Evolutionary conservation across 257 asterid genomes (phyloP).

Genomic region (Echites panduratus): DNA sequence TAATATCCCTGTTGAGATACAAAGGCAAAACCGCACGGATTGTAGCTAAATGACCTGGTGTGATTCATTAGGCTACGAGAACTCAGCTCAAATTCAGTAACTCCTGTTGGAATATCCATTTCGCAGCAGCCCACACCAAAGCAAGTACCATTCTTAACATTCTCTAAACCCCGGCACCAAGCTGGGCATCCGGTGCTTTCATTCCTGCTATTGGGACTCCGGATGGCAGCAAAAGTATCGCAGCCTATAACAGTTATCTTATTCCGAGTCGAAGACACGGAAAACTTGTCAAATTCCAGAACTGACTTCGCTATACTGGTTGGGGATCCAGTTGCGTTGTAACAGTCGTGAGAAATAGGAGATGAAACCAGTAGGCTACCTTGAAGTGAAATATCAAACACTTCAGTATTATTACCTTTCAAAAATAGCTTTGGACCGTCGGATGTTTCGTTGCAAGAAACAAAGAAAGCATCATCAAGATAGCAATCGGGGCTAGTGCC

Average conservation of each 20-base stretch:
- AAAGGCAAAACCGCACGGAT: conserved; percentile 36
- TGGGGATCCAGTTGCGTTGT: not conserved
- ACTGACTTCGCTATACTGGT: not conserved
- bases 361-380: not conserved
- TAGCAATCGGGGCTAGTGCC: conserved; percentile 15
- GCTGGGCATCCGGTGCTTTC: not conserved
- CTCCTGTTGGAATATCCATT: conserved; percentile 1
- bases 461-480: conserved; percentile 17
- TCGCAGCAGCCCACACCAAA: conserved; percentile 6
- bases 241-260: conserved; percentile 1
- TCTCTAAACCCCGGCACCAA: not conserved
- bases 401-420: not conserved
- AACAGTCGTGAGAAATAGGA: not conserved
- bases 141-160: not conserved
- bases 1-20: conserved; percentile 20
- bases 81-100: not conserved
- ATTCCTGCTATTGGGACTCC: not conserved
- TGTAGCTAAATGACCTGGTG: conserved; percentile 6
- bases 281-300: not conserved
- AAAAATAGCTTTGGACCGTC: not conserved
- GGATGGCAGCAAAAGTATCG: not conserved
- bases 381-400: not conserved
- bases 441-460: conserved; percentile 20
- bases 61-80: not conserved
- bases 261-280: conserved; percentile 1